Base-by-base conservation (phyloP, 2,329 filamentous ascomycete genomes). In the Cercospora zeina region DNA sequence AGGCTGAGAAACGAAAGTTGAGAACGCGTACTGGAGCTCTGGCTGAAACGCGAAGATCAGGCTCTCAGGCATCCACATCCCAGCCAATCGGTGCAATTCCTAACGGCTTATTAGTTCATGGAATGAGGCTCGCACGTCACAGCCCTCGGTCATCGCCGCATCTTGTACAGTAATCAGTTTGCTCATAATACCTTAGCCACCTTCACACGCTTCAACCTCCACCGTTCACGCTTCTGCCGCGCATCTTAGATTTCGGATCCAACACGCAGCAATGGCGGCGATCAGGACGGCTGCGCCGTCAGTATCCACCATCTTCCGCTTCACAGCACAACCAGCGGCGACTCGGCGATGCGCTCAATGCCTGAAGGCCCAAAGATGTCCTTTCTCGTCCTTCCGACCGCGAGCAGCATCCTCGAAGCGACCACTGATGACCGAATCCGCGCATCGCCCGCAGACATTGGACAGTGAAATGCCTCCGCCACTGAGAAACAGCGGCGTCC, bases 351-450 rank as follows among this genome's bases (percentile, higher is more conserved):
- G 79, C 68, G 71, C 76, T 59, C 77, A 77, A 72, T 82, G 79
- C 68, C 70, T 78, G 47, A 69, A 69, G 61, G 69, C 70, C 27
- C 72, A 73, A 59, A 65, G 72, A 70, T 79, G 79, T 64, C 74
- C 75, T 27, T 80, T 81, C 69, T 78, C 79, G 47, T 77, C 77
- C 24, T 76, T 72, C 63, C 71, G 63, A 42, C 71, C 73, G 5
- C 72, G 73, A 13, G 72, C 77, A 24, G 76, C 78, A 30, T 82
- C 81, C n/a, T 82, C 81, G 9, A 85, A 84, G 70, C 79, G 85
- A 55, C 83, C 84, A 65, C 82, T 89, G 73, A 86, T 87, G 73
- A 89, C 87, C 11, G 85, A 84, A 33, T 87, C 85, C 16, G 84
- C 85, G 53, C 87, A 87, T 69, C 84, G 83, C 61, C 85, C 87